Conservation (phyloP, 1,284 basidiomycete genomes). For the Sparassis latifolia region DNA sequence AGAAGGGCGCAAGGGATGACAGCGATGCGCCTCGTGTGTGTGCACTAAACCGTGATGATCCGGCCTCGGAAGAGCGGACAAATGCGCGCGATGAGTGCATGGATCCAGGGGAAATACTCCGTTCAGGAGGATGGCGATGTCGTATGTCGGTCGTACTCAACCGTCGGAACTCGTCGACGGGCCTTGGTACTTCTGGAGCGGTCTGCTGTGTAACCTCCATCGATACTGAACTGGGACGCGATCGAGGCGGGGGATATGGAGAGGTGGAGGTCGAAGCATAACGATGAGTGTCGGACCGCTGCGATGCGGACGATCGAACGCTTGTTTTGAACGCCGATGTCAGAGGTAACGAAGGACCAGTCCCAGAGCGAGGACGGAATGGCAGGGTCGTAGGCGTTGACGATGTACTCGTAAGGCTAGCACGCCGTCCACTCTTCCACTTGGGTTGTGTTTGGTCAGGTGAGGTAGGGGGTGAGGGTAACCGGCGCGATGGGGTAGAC, state of each 20-base stretch:
- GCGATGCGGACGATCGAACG: constrained; percentile 15
- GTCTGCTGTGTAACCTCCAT: constrained; percentile 3
- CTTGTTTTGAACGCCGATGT: constrained; percentile 21
- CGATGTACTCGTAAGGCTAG: constrained; percentile 15
- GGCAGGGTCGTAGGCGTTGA: constrained; percentile 17
- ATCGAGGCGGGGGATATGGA: constrained; percentile 2
- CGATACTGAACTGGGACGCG: constrained; percentile 15
- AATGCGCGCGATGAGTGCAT: too few relatives aligned
- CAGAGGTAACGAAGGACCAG: constrained; percentile 13
- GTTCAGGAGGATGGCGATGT: too few relatives aligned
- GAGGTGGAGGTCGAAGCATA: constrained; percentile 13
- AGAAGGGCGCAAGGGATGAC: too few relatives aligned
- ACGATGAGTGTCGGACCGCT: constrained; percentile 7
- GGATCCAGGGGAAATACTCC: too few relatives aligned
- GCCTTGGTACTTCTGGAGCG: constrained; percentile 7
- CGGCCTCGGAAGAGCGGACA: too few relatives aligned
- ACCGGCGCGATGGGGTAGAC: constrained; percentile 18
- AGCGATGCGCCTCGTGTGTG: background rate
- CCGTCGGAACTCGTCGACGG: constrained; percentile 12
- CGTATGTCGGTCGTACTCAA: constrained; percentile 17
- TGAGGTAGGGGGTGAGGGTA: constrained; percentile 26
- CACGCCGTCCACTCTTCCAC: constrained; percentile 13
- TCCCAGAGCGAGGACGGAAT: constrained; percentile 21
- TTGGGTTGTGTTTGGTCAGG: constrained; percentile 17
- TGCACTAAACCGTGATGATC: too few relatives aligned